Evolutionary conservation across 305 asterid genomes (phyloP).

Genomic region (Solanum hybrid): DNA sequence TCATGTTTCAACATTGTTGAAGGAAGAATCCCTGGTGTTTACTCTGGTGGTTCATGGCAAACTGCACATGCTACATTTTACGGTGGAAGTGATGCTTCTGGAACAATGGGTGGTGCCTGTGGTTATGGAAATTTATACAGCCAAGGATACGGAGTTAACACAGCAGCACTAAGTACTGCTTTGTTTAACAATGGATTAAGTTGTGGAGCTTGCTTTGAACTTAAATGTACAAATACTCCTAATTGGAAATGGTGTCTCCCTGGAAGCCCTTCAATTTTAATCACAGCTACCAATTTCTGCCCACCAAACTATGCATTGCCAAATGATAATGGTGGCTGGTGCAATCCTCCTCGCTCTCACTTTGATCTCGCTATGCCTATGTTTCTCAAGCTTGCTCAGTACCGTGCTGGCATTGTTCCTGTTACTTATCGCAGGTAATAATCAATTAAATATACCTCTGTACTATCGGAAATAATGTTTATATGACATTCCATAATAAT

Average conservation of each 20-base stretch:
- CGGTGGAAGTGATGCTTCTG: slow-evolving; percentile 69
- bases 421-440: slow-evolving; percentile 51
- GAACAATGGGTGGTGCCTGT: slow-evolving; percentile 82
- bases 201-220: slow-evolving; percentile 74
- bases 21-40: slow-evolving; percentile 45
- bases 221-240: slow-evolving; percentile 44
- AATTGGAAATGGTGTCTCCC: slow-evolving; percentile 56
- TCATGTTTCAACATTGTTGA: slow-evolving; percentile 11
- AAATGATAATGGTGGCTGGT: slow-evolving; percentile 77
- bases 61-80: slow-evolving; percentile 73
- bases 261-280: slow-evolving; percentile 57
- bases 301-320: slow-evolving; percentile 65
- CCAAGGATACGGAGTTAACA: slow-evolving; percentile 66
- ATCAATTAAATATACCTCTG: background rate
- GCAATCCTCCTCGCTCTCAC: slow-evolving; percentile 82
- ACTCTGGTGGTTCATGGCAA: slow-evolving; percentile 49
- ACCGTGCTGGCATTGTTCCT: slow-evolving; percentile 76
- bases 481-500: background rate
- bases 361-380: slow-evolving; percentile 78
- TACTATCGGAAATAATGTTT: background rate
- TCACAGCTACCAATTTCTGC: slow-evolving; percentile 75
- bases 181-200: slow-evolving; percentile 59
- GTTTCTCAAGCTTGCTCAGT: slow-evolving; percentile 72
- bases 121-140: slow-evolving; percentile 69
- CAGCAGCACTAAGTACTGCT: slow-evolving; percentile 66